Conservation (phyloP, 2,329 filamentous ascomycete genomes). For the Ascomycota sp. region DNA sequence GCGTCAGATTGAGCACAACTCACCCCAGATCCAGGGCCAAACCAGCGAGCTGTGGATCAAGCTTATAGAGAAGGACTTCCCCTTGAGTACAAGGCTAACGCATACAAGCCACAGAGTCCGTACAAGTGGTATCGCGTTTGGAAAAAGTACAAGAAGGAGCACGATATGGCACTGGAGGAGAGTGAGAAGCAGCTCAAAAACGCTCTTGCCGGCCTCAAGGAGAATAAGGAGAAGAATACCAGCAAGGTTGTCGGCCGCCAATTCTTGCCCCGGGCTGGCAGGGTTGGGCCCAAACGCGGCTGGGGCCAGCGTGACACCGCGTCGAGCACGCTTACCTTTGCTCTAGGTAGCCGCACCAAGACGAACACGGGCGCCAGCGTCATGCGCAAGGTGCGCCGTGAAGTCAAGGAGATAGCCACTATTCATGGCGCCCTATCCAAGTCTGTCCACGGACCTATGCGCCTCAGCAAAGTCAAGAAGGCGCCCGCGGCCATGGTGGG, state of each 20-base stretch:
- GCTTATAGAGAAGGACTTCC: conserved; percentile 63
- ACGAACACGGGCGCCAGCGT: conserved; percentile 29
- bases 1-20: conserved; percentile 50
- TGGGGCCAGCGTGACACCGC: conserved; percentile 10
- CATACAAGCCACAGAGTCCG: conserved; percentile 43
- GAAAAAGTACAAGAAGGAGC: conserved; percentile 40
- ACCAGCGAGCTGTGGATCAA: conserved; percentile 57
- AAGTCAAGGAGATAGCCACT: conserved; percentile 31
- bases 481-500: conserved; percentile 34
- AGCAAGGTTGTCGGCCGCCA: conserved; percentile 34
- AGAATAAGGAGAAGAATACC: conserved; percentile 34
- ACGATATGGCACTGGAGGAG: conserved; percentile 34
- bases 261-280: conserved; percentile 21
- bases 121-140: conserved; percentile 65
- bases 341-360: conserved; percentile 29
- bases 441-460: conserved; percentile 7
- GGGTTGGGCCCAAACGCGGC: conserved; percentile 11
- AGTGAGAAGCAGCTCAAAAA: conserved; percentile 37
- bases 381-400: conserved; percentile 33
- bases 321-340: conserved; percentile 20
- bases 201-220: conserved; percentile 34
- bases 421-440: conserved; percentile 25
- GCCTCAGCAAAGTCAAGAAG: conserved; percentile 19
- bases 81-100: conserved; percentile 39
- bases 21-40: conserved; percentile 52